These are phyloP conservation scores for Xylaria sp. DNA, from an alignment of 2,329 filamentous ascomycete species.

Conservation along the genomic window DNA sequence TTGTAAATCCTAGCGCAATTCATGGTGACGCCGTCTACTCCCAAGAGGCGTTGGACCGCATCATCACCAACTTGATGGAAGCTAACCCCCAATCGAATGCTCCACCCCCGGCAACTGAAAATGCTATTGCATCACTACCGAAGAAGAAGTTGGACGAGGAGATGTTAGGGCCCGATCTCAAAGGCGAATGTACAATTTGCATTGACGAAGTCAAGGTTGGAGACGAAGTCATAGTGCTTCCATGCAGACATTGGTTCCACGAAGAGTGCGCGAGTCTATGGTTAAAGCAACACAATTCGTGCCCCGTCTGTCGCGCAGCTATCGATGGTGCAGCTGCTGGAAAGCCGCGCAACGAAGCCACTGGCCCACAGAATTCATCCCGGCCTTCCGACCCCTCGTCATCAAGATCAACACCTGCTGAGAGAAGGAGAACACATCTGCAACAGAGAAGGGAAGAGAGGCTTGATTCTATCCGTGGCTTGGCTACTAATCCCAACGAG, in stretches of 20 bases:
- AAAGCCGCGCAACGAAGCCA: slow-evolving; percentile 38
- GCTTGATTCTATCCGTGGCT: slow-evolving; percentile 41
- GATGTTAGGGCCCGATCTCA: slow-evolving; percentile 73
- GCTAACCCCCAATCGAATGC: slow-evolving; percentile 80
- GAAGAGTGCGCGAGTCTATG: slow-evolving; percentile 83
- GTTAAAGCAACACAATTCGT: slow-evolving; percentile 92
- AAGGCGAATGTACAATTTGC: slow-evolving; percentile 92
- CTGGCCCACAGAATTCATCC: slow-evolving; percentile 19
- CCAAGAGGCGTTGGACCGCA: slow-evolving; percentile 88
- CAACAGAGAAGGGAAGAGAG: slow-evolving; percentile 41
- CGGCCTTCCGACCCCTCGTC: slow-evolving; percentile 31
- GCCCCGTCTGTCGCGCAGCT: slow-evolving; percentile 79
- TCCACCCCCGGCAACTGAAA: slow-evolving; percentile 81
- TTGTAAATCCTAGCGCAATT: slow-evolving; percentile 64
- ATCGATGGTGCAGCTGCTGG: slow-evolving; percentile 57
- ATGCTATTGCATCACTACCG: slow-evolving; percentile 78
- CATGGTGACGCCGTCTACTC: slow-evolving; percentile 88
- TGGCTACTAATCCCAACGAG: slow-evolving; percentile 29
- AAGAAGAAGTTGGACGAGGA: slow-evolving; percentile 75
- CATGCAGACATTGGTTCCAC: slow-evolving; percentile 96
- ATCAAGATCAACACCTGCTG: slow-evolving; percentile 36
- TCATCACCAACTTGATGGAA: slow-evolving; percentile 90
- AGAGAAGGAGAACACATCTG: slow-evolving; percentile 42
- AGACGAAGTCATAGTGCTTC: slow-evolving; percentile 79
- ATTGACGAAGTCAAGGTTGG: slow-evolving; percentile 84